A percentile compares a stretch with the other conserved stretches of the same genome.
These are phyloP conservation scores for Acanthamoeba sp. DNA, from an alignment of 208 protist species.

Conservation along the genomic window DNA sequence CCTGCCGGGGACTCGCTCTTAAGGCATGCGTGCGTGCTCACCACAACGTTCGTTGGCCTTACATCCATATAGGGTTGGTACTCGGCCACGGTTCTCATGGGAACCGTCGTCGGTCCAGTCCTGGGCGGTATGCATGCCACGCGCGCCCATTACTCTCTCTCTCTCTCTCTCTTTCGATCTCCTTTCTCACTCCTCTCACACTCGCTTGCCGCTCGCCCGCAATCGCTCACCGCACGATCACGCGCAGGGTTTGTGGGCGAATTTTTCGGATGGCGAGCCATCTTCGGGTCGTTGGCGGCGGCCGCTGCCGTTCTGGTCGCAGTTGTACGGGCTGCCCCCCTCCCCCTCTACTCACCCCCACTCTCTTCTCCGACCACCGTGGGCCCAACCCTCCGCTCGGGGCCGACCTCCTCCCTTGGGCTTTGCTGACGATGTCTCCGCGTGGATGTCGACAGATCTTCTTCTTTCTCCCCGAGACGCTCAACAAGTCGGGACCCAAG, in stretches of 20 bases:
- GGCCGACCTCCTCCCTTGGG: too few species aligned
- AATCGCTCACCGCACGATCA: too few species aligned
- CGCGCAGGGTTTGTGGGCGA: constrained; percentile 37
- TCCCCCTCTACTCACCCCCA: background rate
- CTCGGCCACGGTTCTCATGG: constrained; percentile 25
- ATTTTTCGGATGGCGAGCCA: constrained; percentile 40
- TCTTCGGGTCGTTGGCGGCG: constrained; percentile 22
- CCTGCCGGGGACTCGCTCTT: too few species aligned
- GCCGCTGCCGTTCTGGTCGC: background rate
- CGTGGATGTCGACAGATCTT: too few species aligned
- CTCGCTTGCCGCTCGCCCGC: too few species aligned
- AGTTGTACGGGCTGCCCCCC: background rate
- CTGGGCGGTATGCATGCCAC: background rate
- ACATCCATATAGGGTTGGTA: constrained; percentile 39
- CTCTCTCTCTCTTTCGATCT: background rate
- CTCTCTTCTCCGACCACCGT: too few species aligned
- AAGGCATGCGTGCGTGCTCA: too few species aligned
- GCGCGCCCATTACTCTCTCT: too few species aligned
- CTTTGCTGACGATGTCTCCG: too few species aligned
- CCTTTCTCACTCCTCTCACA: too few species aligned
- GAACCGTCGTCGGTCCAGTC: background rate
- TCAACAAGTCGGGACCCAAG: constrained; percentile 29
- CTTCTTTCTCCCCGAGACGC: constrained; percentile 52
- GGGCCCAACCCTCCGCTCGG: too few species aligned
- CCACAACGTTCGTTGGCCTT: background rate